These are phyloP conservation scores for Knufia fluminis DNA, from an alignment of 2,329 filamentous ascomycete genomes.

Conservation along the genomic window DNA sequence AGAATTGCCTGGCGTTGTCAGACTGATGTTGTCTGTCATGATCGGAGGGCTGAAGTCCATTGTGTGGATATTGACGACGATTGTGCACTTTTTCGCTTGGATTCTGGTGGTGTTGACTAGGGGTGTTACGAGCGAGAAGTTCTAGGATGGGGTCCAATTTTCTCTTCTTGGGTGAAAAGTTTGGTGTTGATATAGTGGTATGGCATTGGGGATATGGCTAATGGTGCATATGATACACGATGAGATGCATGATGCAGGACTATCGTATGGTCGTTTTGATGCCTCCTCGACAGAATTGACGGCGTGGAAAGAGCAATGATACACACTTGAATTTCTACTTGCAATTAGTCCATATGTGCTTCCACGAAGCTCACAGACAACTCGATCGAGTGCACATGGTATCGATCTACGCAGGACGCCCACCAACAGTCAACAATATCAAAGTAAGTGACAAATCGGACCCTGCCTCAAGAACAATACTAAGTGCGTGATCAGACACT, in stretches of 20 bases:
- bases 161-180: neutral
- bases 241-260: neutral
- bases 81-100: constrained; percentile 35
- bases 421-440: neutral
- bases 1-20: constrained; percentile 31
- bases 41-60: constrained; percentile 32
- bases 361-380: no score
- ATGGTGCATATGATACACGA: neutral
- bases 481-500: neutral
- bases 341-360: no score
- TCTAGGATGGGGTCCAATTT: constrained; percentile 22
- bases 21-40: constrained; percentile 29
- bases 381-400: no score
- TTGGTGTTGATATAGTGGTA: neutral
- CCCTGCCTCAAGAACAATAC: neutral
- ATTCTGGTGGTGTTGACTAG: constrained; percentile 31
- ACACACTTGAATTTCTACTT: no score
- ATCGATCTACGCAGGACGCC: no score
- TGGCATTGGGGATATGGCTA: neutral
- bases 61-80: constrained; percentile 29
- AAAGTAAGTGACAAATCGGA: neutral
- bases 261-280: neutral
- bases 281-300: no score
- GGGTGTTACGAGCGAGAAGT: constrained; percentile 35
- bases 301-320: no score